Evolutionary conservation across 148 eudicot genomes (phyloP), one percentile per base, ranked within the genome.

Genomic region (Vaccinium myrtillus): DNA sequence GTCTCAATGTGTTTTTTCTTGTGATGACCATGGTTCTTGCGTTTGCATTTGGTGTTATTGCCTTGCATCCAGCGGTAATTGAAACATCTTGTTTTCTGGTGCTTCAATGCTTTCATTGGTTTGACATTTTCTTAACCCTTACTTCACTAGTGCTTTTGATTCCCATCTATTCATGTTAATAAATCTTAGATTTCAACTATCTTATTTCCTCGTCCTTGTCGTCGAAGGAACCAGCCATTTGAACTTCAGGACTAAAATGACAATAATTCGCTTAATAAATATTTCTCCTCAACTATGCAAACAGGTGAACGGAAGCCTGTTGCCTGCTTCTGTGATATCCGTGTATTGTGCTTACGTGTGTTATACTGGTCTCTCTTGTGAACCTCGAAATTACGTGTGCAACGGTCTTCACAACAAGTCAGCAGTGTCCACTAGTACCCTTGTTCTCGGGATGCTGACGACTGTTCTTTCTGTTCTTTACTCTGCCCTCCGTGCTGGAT

Each of bases 401-500:
- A 97, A 97, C 75, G 94, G 96, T 27, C 93, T 97, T 39, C 94
- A 92, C 82, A 89, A 89, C 82, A 91, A 89, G 88, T 88, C 98
- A 85, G 98, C 91, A 32, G 96, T 95, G 50, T 81, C 98, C 61
- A 85, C 86, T 21, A 65, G 96, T 87, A 97, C 98, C 80, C 98
- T 97, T 84, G 43, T 97, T 83, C 98, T 97, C 46, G 99, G 99
- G 86, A 88, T 97, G 98, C 91, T 97, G 75, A 97, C 98, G 50
- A 97, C 99, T 7, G 93, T 97, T 78, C 94, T 97, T 30, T 97
- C 99, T 8, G 96, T 97, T 84, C 86, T 97, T 56, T 97, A 97
- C 90, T 97, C 99, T 76, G 99, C 99, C 76, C 91, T 97, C 83
- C 99, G 99, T 85, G 99, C 99, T 51, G 99, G 99, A 83, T 97